Evolutionary conservation across 345 rosid species (phyloP).

Genomic region (Eucalyptus pauciflora): DNA sequence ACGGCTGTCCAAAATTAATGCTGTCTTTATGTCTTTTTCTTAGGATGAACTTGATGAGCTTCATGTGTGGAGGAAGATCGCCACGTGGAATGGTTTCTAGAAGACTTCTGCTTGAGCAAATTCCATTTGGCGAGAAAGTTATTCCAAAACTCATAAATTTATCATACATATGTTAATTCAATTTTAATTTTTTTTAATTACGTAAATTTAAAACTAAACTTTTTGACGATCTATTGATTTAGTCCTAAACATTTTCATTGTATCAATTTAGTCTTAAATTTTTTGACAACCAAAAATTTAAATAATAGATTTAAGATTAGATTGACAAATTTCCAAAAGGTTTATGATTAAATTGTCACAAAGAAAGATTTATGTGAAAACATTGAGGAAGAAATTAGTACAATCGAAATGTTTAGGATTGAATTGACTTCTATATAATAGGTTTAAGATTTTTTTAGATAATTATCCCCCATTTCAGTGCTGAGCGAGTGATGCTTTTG

Average conservation of each 20-base stretch:
- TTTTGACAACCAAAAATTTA: too few species aligned
- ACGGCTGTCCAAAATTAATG: not conserved
- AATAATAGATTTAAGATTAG: too few species aligned
- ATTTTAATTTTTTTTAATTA: too few species aligned
- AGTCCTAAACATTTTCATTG: accelerated
- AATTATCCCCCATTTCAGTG: too few species aligned
- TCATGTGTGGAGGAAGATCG: not conserved
- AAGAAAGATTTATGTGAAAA: accelerated
- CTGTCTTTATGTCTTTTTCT: not conserved
- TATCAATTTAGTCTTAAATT: too few species aligned
- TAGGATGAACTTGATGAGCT: not conserved
- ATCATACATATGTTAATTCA: accelerated
- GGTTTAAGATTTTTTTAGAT: too few species aligned
- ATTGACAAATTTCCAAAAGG: not conserved
- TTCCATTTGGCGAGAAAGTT: not conserved
- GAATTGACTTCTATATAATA: too few species aligned
- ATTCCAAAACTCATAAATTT: too few species aligned
- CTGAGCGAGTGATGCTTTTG: accelerated
- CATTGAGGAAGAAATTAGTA: accelerated
- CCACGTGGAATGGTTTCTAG: not conserved
- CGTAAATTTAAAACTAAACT: accelerated
- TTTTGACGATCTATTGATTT: too few species aligned
- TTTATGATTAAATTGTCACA: accelerated
- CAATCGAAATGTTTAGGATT: too few species aligned
- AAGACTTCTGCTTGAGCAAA: not conserved